A percentile compares a stretch with the other conserved stretches of the same genome.
Evolutionary conservation across 1,139 yeast genomes (phyloP).

Genomic region (Yamadazyma atmosphaerica): DNA sequence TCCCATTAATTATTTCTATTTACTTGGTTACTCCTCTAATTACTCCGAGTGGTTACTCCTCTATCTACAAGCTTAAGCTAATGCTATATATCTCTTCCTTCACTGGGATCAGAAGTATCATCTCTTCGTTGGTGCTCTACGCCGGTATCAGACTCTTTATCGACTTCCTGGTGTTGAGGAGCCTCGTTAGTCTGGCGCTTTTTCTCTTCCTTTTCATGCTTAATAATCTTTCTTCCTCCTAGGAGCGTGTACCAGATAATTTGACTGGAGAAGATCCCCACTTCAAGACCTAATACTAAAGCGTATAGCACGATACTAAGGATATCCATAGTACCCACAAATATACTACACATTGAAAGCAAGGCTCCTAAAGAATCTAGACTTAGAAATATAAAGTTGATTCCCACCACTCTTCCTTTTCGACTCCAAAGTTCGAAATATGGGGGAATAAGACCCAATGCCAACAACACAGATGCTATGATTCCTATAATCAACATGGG

Average conservation of each 20-base stretch:
- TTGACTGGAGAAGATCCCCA: constrained; percentile 75
- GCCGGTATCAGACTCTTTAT: not conserved
- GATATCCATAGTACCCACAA: constrained; percentile 63
- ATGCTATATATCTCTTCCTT: not conserved
- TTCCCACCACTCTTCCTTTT: constrained; percentile 82
- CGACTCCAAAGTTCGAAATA: constrained; percentile 81
- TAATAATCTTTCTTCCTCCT: constrained; percentile 29
- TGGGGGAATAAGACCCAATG: constrained; percentile 82
- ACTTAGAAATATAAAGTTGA: constrained; percentile 76
- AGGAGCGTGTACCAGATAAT: constrained; percentile 65
- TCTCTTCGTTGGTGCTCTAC: not conserved
- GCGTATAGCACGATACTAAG: constrained; percentile 78
- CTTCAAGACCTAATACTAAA: constrained; percentile 68
- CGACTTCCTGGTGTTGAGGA: too few species aligned
- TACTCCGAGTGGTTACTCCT: too few species aligned
- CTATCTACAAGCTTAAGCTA: not conserved
- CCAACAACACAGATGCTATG: constrained; percentile 73
- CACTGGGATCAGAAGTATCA: constrained; percentile 1
- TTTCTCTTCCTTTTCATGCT: constrained; percentile 23
- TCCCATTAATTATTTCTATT: too few species aligned
- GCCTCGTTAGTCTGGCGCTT: too few species aligned
- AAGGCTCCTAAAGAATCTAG: constrained; percentile 83
- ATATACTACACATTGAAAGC: constrained; percentile 65
- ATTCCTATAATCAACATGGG: constrained; percentile 80
- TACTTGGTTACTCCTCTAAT: too few species aligned